Evolutionary conservation across 163 green algal species (phyloP).

Genomic region (Chlorella variabilis): DNA sequence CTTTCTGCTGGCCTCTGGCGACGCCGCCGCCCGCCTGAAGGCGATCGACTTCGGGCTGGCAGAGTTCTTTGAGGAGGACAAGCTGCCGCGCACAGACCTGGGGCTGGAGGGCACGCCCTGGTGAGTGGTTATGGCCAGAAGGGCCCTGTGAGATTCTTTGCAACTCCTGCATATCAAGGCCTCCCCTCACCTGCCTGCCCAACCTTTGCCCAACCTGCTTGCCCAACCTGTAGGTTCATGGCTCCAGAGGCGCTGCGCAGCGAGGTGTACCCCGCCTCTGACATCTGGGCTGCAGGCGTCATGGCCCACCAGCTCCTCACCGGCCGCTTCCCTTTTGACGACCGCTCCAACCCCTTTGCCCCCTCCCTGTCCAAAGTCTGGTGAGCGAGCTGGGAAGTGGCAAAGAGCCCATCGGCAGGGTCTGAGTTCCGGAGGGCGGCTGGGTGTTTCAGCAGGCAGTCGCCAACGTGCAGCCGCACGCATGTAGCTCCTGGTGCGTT

Average conservation of each 20-base stretch:
- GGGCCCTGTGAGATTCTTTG: too few relatives aligned
- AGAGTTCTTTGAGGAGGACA: slow-evolving; percentile 61
- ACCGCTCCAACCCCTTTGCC: slow-evolving; percentile 68
- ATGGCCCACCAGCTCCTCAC: slow-evolving; percentile 93
- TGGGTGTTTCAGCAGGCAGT: too few relatives aligned
- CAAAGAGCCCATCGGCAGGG: neutral
- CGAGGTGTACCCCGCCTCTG: slow-evolving; percentile 73
- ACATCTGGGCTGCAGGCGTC: slow-evolving; percentile 90
- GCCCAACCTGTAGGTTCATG: slow-evolving; percentile 63
- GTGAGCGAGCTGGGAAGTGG: neutral
- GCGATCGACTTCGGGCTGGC: slow-evolving; percentile 94
- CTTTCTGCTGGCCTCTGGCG: slow-evolving; percentile 87
- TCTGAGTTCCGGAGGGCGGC: too few relatives aligned
- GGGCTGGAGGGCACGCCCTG: slow-evolving; percentile 92
- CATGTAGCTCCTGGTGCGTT: too few relatives aligned
- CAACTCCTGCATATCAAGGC: too few relatives aligned
- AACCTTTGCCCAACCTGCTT: neutral
- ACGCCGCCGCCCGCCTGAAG: slow-evolving; percentile 80
- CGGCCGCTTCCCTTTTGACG: slow-evolving; percentile 86
- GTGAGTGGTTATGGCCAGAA: slow-evolving; percentile 46
- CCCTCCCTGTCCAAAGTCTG: slow-evolving; percentile 78
- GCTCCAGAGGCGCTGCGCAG: slow-evolving; percentile 84
- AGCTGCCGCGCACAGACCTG: slow-evolving; percentile 81
- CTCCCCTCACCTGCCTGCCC: neutral
- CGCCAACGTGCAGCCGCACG: too few relatives aligned